A percentile compares a stretch with the other conserved stretches of the same genome.
Conservation (phyloP, 2,329 filamentous ascomycete species). For the Bertia moriformis region DNA sequence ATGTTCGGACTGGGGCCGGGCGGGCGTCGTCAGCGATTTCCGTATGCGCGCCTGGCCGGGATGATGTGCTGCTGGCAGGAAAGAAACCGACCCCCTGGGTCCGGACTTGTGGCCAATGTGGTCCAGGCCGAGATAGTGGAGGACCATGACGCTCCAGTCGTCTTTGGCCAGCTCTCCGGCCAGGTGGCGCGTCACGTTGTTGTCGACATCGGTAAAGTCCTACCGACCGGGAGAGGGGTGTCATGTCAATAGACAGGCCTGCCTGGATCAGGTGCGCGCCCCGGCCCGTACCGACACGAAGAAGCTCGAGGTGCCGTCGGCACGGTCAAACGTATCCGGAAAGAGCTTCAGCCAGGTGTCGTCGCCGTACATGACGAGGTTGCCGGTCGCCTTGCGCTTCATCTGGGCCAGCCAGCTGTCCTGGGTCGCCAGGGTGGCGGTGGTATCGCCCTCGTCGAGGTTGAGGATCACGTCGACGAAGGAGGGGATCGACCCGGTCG, state of each 20-base stretch:
- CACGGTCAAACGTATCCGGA: constrained; percentile 69
- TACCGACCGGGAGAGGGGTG: constrained; percentile 18
- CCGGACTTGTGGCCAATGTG: constrained; percentile 97
- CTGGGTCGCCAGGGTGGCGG: constrained; percentile 72
- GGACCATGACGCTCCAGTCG: constrained; percentile 86
- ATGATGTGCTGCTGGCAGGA: constrained; percentile 1
- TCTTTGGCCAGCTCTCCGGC: constrained; percentile 56
- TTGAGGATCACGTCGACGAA: constrained; percentile 96
- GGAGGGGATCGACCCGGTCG: constrained; percentile 92
- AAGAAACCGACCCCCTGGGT: constrained; percentile 53
- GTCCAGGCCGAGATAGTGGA: constrained; percentile 91
- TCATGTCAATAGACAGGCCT: constrained; percentile 10
- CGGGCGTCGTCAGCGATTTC: constrained; percentile 2
- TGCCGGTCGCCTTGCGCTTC: constrained; percentile 56
- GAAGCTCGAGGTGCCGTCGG: constrained; percentile 91
- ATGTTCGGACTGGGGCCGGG: constrained; percentile 57
- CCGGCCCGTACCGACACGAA: constrained; percentile 71
- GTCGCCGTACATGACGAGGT: constrained; percentile 87
- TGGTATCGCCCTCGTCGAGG: constrained; percentile 84
- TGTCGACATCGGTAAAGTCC: constrained; percentile 96
- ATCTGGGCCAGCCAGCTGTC: constrained; percentile 96
- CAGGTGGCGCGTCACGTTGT: constrained; percentile 89
- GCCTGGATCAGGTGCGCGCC: constrained; percentile 8
- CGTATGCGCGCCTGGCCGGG: constrained; percentile 8
- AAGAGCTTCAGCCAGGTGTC: constrained; percentile 98